phyloP scores from a whole-genome alignment of 2,329 filamentous ascomycete genomes.

The Neonectria sp. region DNA sequence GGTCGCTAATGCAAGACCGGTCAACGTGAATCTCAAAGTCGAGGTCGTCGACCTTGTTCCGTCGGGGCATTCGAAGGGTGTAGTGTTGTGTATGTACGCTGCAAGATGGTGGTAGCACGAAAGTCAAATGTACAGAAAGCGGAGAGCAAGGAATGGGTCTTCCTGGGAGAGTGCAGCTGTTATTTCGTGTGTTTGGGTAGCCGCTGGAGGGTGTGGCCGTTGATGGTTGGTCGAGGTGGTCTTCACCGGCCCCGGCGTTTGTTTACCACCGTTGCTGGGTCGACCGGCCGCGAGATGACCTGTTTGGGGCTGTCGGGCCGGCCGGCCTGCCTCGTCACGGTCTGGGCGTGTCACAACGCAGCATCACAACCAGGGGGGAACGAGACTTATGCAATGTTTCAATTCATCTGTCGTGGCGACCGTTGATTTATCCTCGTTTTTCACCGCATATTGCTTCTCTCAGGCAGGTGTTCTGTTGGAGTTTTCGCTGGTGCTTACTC shows the following conservation, averaged over 20 bases:
- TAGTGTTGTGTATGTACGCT: constrained; percentile 33
- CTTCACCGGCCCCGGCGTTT: constrained; percentile 44
- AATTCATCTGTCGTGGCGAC: constrained; percentile 14
- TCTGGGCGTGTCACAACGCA: not conserved
- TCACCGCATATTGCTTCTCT: constrained; percentile 17
- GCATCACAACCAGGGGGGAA: constrained; percentile 25
- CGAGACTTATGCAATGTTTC: constrained; percentile 22
- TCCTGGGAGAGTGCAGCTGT: constrained; percentile 43
- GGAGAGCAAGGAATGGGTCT: constrained; percentile 31
- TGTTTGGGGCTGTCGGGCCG: constrained; percentile 17
- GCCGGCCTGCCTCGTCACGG: not conserved
- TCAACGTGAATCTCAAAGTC: constrained; percentile 67
- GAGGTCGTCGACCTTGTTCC: constrained; percentile 51
- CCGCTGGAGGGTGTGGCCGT: constrained; percentile 43
- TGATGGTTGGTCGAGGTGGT: constrained; percentile 50
- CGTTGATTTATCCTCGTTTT: constrained; percentile 9
- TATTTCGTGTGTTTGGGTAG: constrained; percentile 34
- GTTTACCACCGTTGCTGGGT: constrained; percentile 56
- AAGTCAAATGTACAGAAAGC: constrained; percentile 25
- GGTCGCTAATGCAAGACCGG: constrained; percentile 58
- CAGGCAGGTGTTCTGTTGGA: constrained; percentile 7
- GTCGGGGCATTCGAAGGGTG: constrained; percentile 48
- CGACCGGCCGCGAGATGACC: constrained; percentile 39
- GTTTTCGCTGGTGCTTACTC: constrained; percentile 31
- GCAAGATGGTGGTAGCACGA: constrained; percentile 37